A percentile compares a stretch with the other conserved stretches of the same genome.
phyloP scores from a whole-genome alignment of 2,329 filamentous ascomycete species.

The Davidsoniella virescens region DNA sequence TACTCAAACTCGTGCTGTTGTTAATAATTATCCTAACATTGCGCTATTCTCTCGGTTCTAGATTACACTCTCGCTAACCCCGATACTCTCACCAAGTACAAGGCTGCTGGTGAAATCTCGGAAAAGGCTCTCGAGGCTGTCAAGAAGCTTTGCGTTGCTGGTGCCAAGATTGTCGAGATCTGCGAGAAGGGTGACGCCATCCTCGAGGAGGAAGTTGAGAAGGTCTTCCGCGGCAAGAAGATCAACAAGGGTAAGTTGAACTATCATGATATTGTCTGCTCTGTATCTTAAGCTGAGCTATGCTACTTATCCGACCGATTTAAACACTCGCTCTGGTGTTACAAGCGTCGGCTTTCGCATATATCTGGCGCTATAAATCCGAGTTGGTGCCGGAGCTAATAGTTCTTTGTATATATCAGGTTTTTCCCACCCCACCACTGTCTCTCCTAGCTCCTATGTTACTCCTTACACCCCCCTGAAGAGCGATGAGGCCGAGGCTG shows the following conservation, averaged over 20 bases:
- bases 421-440: constrained; percentile 83
- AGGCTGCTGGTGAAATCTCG: constrained; percentile 86
- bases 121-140: constrained; percentile 90
- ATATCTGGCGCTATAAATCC: background rate
- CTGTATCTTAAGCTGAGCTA: too few species aligned
- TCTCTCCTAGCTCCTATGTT: constrained; percentile 86
- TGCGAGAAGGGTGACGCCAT: constrained; percentile 94
- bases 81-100: constrained; percentile 97
- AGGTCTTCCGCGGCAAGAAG: constrained; percentile 99
- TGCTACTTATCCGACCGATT: background rate
- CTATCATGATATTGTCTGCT: too few species aligned
- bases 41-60: constrained; percentile 22
- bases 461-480: constrained; percentile 91
- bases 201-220: constrained; percentile 78
- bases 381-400: background rate
- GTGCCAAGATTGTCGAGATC: constrained; percentile 82
- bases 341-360: background rate
- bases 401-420: constrained; percentile 29
- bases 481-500: constrained; percentile 73
- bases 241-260: constrained; percentile 59
- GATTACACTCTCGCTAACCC: constrained; percentile 84
- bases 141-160: constrained; percentile 54
- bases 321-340: background rate
- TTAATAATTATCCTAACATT: background rate
- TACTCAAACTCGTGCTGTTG: too few species aligned